Conservation (phyloP, 106 monocot genomes). For the Acanthochlamys bracteata region DNA sequence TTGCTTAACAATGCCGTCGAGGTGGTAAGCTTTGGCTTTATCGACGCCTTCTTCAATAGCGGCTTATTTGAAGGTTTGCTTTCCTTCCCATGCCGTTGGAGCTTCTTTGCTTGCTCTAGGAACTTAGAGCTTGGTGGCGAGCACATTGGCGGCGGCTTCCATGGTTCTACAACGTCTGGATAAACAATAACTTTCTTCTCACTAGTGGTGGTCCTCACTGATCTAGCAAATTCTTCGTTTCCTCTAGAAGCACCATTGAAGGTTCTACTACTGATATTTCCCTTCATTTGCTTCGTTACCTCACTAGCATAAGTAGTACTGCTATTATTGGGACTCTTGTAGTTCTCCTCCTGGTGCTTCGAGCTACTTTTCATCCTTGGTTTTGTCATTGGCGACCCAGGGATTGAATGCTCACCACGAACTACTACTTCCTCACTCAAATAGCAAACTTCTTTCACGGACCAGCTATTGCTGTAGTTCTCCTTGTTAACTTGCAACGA, state of each 20-base stretch:
- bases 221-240: background rate
- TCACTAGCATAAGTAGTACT: slow-evolving; percentile 20
- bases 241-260: background rate
- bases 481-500: slow-evolving; percentile 44
- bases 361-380: slow-evolving; percentile 4
- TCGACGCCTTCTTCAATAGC: background rate
- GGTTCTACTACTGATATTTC: slow-evolving; percentile 14
- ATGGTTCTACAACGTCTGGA: background rate
- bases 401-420: slow-evolving; percentile 4
- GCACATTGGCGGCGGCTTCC: background rate
- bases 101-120: background rate
- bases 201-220: slow-evolving; percentile 9
- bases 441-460: slow-evolving; percentile 6
- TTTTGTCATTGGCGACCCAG: slow-evolving; percentile 8
- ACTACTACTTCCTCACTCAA: background rate
- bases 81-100: background rate
- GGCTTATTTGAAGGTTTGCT: background rate
- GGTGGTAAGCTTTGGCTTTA: background rate
- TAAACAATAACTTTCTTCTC: background rate
- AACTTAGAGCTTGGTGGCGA: background rate
- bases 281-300: slow-evolving; percentile 38
- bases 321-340: slow-evolving; percentile 19
- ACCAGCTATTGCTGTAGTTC: background rate
- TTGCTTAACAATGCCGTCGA: background rate
- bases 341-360: slow-evolving; percentile 12